Base-by-base conservation (phyloP, 768 basidiomycete species). In the Agrocybe pediades region DNA sequence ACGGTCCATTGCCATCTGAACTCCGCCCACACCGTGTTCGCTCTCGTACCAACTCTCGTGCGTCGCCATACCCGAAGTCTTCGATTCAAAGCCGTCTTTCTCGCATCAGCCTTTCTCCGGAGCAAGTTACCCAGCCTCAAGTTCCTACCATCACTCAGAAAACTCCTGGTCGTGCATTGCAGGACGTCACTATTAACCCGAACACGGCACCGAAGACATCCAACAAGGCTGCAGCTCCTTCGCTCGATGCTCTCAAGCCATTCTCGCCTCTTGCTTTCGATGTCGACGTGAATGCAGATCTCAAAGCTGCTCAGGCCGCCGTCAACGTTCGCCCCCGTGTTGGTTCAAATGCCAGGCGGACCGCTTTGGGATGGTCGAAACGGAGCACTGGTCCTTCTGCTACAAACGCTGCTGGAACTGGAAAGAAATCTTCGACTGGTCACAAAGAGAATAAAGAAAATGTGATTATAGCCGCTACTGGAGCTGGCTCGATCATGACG, bases 1-100 rank as follows among this genome's bases (percentile, higher is more conserved):
- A 81, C 47, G 82, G 84, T 0, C 87, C 88, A 5, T 80, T 92
- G n/a, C 85, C 90, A 0, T 84, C 83, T 0, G 88, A 90, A 46
- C 76, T 90, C 17, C 81, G 84, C 6, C 77, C 79, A 21, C 83
- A 76, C 46, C 84, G 86, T 16, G 65, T 78, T 41, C 80, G 87
- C 29, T 87, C 86, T 1, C 79, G 88, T 13, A 89, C 85, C 0
- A 77, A 81, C 24, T 91, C 90, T 23, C 77, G 90, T 16, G 74
- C 87, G 0, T 87, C 87, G 4, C 90, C 90, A 0, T 92, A 92
- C 56, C 87, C 89, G 6, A 36, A 36, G 11, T 36, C 11, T 4
- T n/a, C 13, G 33, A 13, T 36, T 29, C 69, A 76, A 47, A 61
- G 73, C 15, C 77, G 85, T 13, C 62, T 73, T 9, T 67, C 72